Conservation (phyloP, 345 rosid species). For the Gossypium anomalum region DNA sequence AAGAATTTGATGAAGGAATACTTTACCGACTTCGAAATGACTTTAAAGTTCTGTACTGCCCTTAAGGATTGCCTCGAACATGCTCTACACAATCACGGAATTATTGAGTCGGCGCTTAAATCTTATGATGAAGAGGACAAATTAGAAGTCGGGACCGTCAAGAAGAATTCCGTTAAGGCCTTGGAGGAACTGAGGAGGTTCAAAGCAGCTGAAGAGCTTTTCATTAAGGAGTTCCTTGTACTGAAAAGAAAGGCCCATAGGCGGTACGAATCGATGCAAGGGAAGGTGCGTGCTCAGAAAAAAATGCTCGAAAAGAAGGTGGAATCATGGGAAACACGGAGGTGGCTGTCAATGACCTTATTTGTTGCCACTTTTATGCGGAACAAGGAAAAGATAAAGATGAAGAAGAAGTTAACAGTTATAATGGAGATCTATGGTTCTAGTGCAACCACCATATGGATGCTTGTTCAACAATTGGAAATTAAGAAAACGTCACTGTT, state of each 20-base stretch:
- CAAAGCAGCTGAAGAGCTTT: slow-evolving; percentile 65
- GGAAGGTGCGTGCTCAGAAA: slow-evolving; percentile 43
- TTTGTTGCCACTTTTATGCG: slow-evolving; percentile 61
- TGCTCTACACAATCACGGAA: slow-evolving; percentile 59
- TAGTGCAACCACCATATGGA: slow-evolving; percentile 42
- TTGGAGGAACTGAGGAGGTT: slow-evolving; percentile 60
- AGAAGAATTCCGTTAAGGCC: slow-evolving; percentile 49
- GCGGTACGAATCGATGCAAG: slow-evolving; percentile 54
- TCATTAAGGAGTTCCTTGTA: slow-evolving; percentile 53
- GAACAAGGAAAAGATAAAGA: slow-evolving; percentile 53
- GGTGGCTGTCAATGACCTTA: slow-evolving; percentile 61
- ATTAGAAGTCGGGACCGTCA: slow-evolving; percentile 28
- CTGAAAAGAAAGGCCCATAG: slow-evolving; percentile 45
- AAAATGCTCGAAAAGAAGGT: slow-evolving; percentile 64
- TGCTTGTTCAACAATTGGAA: slow-evolving; percentile 52
- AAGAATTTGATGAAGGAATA: slow-evolving; percentile 63
- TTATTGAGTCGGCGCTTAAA: slow-evolving; percentile 58
- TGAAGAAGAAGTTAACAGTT: slow-evolving; percentile 44
- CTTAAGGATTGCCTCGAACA: slow-evolving; percentile 71
- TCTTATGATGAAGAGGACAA: slow-evolving; percentile 50
- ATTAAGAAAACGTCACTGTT: slow-evolving; percentile 44
- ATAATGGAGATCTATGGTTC: slow-evolving; percentile 42
- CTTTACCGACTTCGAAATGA: slow-evolving; percentile 56
- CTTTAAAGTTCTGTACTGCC: slow-evolving; percentile 71
- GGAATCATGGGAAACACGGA: slow-evolving; percentile 57